A percentile compares a stretch with the other conserved stretches of the same genome.
These are phyloP conservation scores for Perkinsus chesapeaki DNA, from an alignment of 169 alveolate genomes.

Conservation along the genomic window DNA sequence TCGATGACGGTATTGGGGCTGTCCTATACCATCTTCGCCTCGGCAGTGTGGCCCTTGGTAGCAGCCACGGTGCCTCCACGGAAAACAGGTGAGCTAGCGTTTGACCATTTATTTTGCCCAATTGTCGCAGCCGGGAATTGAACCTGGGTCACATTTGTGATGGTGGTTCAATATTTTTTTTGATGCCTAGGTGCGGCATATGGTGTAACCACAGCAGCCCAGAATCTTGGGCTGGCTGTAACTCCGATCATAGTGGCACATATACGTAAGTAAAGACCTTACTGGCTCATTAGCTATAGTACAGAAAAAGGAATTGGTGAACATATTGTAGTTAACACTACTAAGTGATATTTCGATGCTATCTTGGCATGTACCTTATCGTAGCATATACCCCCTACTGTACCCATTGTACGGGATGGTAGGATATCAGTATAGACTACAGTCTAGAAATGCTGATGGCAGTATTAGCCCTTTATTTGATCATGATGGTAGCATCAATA, in stretches of 20 bases:
- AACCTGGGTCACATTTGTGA: not conserved
- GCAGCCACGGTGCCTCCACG: not conserved
- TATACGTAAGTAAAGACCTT: not conserved
- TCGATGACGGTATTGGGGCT: slow-evolving; percentile 49
- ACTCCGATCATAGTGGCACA: not conserved
- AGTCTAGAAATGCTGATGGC: too few species aligned
- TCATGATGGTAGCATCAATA: too few species aligned
- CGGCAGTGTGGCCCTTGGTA: slow-evolving; percentile 54
- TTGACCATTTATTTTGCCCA: not conserved
- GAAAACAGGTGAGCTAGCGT: not conserved
- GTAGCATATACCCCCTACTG: too few species aligned
- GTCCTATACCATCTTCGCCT: slow-evolving; percentile 60
- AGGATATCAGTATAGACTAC: too few species aligned
- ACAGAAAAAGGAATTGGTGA: too few species aligned
- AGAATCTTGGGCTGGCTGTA: not conserved
- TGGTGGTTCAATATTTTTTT: not conserved
- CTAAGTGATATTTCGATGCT: too few species aligned
- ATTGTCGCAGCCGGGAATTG: not conserved
- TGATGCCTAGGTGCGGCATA: not conserved
- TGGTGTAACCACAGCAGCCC: not conserved
- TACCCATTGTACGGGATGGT: too few species aligned
- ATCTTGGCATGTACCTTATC: too few species aligned
- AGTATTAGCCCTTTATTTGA: too few species aligned
- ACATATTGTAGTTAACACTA: too few species aligned
- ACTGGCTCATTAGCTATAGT: too few species aligned